Base-by-base conservation (phyloP, 495 filamentous ascomycete genomes). In the Neurospora africana region DNA sequence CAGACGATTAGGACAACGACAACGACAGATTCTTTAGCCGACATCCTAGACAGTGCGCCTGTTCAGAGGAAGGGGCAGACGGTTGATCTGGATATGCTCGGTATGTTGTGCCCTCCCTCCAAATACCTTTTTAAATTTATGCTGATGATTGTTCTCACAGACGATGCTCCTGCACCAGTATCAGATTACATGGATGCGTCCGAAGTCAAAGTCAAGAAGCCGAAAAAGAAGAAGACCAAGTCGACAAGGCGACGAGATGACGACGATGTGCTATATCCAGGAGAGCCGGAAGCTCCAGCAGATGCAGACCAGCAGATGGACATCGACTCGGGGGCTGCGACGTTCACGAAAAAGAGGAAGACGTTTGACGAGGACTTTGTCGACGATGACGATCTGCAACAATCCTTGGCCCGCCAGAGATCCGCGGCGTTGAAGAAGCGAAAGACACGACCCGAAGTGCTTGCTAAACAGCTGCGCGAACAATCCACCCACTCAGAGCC, bases 371-470 rank as follows among this genome's bases (percentile, higher is more conserved):
- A 89, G 4, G 89, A 88, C 1, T 92, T 98, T 75, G 89, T 91
- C 4, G 95, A 98, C 76, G 95, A 98, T 76, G 95, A 98, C 35
- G 94, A 97, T 75, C 85, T 99, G 0, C 95, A 98, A 81, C 89
- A 92, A 17, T 90, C 91, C 2, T 85, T 99, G 39, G 91, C 95
- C 3, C 83, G 87, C 19, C 93, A 97, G 77, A 87, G 95, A 76
- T 87, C 90, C 70, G 87, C 88, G 21, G 94, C 93, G 0, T 85
- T 98, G 40, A 98, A 97, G 80, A 98, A 96, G 82, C 89, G 94
- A 33, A 91, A 88, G 79, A 84, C 86, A 40, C 87, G 90, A 37
- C 93, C 93, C 2, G 93, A 93, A 77, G 95, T 98, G 75, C 84
- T 99, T 74, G 95, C 93, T 15, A 87, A 88, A 68, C 91, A 94